Evolutionary conservation across 306 rosid species (phyloP), one percentile per base, ranked within the genome.

Genomic region (Citrullus colocynthis): DNA sequence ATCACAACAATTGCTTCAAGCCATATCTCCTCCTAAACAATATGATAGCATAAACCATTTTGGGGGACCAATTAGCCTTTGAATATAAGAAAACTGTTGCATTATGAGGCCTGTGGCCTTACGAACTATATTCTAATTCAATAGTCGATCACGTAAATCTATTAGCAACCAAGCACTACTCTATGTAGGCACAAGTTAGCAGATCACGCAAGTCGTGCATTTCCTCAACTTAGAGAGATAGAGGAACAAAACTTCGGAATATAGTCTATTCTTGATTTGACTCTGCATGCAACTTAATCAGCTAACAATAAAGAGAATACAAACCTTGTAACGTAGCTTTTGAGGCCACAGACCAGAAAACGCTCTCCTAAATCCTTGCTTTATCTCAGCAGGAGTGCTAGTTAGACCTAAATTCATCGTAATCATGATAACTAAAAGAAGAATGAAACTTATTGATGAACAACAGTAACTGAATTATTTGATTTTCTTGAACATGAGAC

Each of bases 321-420:
- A 32, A 60, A 90, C 99, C 97, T 88, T 88, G 88, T 95, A 95
- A 15, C 98, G 95, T 18, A 95, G 90, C 81, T 92, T 95, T 75
- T 88, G 88, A 54, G 96, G 93, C 97, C 97, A 95, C 0, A 93
- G 85, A 84, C 93, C 93, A 81, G 92, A 48, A 85, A 95, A 92
- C 5, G 91, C 97, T 83, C 93, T 88, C 83, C 63, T 90, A 80
- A 95, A 95, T 44, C 97, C 97, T 76, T 90, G 97, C 86, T 90
- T 92, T 67, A 95, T 92, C 82, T 87, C 90, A 79, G 87, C 82
- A 48, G 97, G 87, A 78, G 91, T 87, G 72, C 81, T 78, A 77
- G 86, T 76, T 81, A 92, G 84, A 79, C 96, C 98, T 91, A 75
- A 61, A 62, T 41, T 78, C 52, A 55, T 76, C 59, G 30, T 57